These are phyloP conservation scores for Magnaporthales sp. DNA, from an alignment of 2,329 filamentous ascomycete genomes.

Conservation along the genomic window DNA sequence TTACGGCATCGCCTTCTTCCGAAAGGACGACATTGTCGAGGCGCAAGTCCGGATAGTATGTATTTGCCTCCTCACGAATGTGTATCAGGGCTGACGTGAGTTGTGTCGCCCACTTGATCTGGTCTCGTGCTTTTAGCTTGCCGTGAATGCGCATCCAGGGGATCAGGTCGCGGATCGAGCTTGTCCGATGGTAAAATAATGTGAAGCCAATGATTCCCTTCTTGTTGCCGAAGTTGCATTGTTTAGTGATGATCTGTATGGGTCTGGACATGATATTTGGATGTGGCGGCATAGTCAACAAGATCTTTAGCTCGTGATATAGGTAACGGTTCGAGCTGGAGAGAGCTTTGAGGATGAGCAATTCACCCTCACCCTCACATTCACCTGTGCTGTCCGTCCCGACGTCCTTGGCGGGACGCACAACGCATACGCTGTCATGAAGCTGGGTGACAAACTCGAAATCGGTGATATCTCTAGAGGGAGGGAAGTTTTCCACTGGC, in stretches of 20 bases:
- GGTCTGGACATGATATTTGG: conserved; percentile 43
- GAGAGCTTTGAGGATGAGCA: conserved; percentile 49
- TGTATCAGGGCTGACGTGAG: conserved; percentile 42
- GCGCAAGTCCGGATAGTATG: conserved; percentile 50
- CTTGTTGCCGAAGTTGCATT: conserved; percentile 46
- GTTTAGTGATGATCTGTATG: conserved; percentile 45
- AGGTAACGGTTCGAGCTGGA: conserved; percentile 50
- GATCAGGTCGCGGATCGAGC: conserved; percentile 46
- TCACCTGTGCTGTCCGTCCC: background rate
- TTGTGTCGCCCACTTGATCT: conserved; percentile 45
- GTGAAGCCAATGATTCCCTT: conserved; percentile 48
- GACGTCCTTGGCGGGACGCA: conserved; percentile 20
- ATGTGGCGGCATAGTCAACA: conserved; percentile 42
- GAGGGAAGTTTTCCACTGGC: conserved; percentile 28
- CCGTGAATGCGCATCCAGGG: conserved; percentile 40
- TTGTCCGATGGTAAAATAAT: conserved; percentile 42
- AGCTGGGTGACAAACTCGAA: conserved; percentile 44
- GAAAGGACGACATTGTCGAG: conserved; percentile 51
- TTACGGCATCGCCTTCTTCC: conserved; percentile 34
- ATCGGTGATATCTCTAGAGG: conserved; percentile 36
- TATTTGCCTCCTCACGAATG: conserved; percentile 31
- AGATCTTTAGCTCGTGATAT: conserved; percentile 50
- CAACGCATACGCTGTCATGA: conserved; percentile 51
- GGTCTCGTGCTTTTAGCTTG: conserved; percentile 30
- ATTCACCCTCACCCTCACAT: conserved; percentile 15